These are phyloP conservation scores for Pichia sp. DNA, from an alignment of 1,139 yeast species.

Conservation along the genomic window DNA sequence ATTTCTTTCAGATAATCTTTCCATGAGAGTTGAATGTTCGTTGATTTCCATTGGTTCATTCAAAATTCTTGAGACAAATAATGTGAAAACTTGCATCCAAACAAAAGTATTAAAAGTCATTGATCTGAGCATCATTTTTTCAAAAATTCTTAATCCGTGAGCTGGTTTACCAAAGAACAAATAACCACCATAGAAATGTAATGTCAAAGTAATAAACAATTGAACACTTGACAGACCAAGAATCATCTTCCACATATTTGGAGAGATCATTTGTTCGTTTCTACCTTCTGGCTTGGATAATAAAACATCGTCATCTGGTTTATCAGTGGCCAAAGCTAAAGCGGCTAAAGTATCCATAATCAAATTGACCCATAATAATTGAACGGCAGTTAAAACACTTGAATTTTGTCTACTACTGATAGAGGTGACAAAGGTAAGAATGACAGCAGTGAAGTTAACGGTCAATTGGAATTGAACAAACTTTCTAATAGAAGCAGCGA, in stretches of 20 bases:
- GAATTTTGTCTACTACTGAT: slow-evolving; percentile 75
- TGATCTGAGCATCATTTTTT: slow-evolving; percentile 65
- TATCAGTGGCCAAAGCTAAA: slow-evolving; percentile 95
- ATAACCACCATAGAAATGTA: slow-evolving; percentile 74
- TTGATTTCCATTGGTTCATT: slow-evolving; percentile 67
- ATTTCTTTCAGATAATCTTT: slow-evolving; percentile 57
- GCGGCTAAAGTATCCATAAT: slow-evolving; percentile 99
- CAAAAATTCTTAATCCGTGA: slow-evolving; percentile 39
- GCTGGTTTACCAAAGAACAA: slow-evolving; percentile 48
- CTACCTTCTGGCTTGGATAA: slow-evolving; percentile 86
- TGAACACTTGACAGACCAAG: slow-evolving; percentile 82
- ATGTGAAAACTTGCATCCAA: slow-evolving; percentile 95
- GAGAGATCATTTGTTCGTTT: slow-evolving; percentile 73
- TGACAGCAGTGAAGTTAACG: slow-evolving; percentile 93
- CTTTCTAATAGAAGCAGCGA: slow-evolving; percentile 89
- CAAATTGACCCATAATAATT: slow-evolving; percentile 93
- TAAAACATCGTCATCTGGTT: slow-evolving; percentile 81
- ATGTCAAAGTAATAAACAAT: slow-evolving; percentile 68
- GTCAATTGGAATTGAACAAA: slow-evolving; percentile 96
- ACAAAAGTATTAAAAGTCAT: slow-evolving; percentile 95
- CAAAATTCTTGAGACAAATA: slow-evolving; percentile 85
- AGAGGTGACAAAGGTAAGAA: slow-evolving; percentile 90
- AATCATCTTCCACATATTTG: slow-evolving; percentile 99
- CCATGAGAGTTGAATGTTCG: slow-evolving; percentile 55
- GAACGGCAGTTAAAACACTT: slow-evolving; percentile 95